Evolutionary conservation across 805 yeast species (phyloP), one percentile per base, ranked within the genome.

Genomic region (Blastobotrys robertii): DNA sequence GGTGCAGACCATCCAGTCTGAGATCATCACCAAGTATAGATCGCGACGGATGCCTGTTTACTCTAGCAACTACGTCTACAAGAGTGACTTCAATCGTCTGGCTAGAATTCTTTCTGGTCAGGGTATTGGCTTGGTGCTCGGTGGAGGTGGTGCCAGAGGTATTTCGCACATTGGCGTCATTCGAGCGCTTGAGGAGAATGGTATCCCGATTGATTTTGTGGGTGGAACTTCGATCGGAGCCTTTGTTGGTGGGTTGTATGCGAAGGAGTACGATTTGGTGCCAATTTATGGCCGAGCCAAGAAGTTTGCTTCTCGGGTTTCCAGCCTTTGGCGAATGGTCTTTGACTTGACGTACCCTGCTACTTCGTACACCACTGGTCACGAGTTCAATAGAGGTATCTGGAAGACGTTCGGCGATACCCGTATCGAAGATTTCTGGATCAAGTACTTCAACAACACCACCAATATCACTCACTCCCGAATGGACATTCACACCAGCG

Each of bases 111-210:
- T 90, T 11, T 84, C 96, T 0, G 95, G 95, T 6, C 86, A 87
- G 58, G 95, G 96, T 0, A 84, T 92, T 34, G 98, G 97, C 0
- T 67, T 92, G 13, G 97, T 90, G 4, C 67, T 90, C 3, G 98
- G 98, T 5, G 98, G 98, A 10, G 98, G 98, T 34, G 98, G 98
- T 35, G 95, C 97, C 0, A 70, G 97, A 52, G 98, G 98, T 1
- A 70, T 90, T 10, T 76, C 95, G 10, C 98, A 90, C 59, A 70
- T 90, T 34, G 98, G 98, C 3, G 81, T 92, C 2, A 74, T 90
- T n/a, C 76, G 78, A 40, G 95, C 97, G 0, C 64, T 90, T 8
- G 97, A 90, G 59, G 94, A 84, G 49, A 77, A 79, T 43, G 97
- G 97, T 0, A 83, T 90, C 10, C 98, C 98, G 0, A 79, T 92